Percentiles rank a stretch among this genome's conserved stretches.
Evolutionary conservation across 192 early-diverging fungal genomes (phyloP).

Genomic region (Ambispora gerdemannii): DNA sequence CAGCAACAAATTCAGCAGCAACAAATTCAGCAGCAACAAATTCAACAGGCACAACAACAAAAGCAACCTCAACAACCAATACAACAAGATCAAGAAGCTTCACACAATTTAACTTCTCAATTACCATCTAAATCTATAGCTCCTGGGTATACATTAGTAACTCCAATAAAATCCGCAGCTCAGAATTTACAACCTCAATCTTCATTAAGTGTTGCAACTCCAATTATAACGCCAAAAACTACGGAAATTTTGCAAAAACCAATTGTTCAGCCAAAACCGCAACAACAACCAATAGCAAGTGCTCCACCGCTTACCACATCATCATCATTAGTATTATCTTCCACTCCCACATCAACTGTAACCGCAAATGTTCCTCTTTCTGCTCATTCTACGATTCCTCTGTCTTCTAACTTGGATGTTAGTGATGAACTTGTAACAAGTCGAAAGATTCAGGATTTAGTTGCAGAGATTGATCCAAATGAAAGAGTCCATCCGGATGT

Average conservation of each 20-base stretch:
- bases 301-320: background rate
- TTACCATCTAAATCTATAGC: background rate
- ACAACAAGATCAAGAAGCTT: background rate
- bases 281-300: background rate
- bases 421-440: conserved; percentile 39
- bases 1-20: conserved; percentile 1
- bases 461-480: conserved; percentile 77
- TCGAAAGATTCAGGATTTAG: conserved; percentile 80
- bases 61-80: conserved; percentile 1
- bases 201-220: background rate
- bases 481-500: conserved; percentile 80
- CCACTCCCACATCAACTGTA: background rate
- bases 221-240: background rate
- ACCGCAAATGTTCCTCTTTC: background rate
- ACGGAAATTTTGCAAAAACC: background rate
- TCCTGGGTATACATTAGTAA: background rate
- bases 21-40: background rate
- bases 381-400: background rate
- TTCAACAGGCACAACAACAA: background rate
- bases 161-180: background rate
- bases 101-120: background rate
- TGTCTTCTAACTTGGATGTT: background rate
- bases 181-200: background rate
- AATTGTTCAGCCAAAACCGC: background rate
- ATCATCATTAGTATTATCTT: background rate